Evolutionary conservation across 1,139 yeast species (phyloP), one percentile per base, ranked within the genome.

Genomic region (Scheffersomyces cryptocercus): DNA sequence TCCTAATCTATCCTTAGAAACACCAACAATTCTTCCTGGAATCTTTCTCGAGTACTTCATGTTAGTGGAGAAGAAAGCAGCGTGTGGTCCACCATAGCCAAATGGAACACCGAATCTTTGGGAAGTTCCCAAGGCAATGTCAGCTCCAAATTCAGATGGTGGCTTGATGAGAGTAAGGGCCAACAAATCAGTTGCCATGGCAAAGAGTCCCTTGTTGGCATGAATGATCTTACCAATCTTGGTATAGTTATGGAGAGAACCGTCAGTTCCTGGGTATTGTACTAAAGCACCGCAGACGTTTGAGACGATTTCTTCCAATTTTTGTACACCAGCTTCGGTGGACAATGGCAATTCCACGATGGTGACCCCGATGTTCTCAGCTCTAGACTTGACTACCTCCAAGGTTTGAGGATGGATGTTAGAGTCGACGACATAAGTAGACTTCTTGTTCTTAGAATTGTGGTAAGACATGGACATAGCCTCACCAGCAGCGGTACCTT

Each of bases 31-130:
- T 71, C 99, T 82, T 37, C 99, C 99, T 3, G 99, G 99, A 65
- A 93, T 89, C 66, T 91, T 91, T 65, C 99, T 82, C 61, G 89
- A 88, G 59, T 87, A 79, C 49, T 82, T 78, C 49, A 82, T 79
- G 24, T 82, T 76, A 39, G 95, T 95, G 12, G 98, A 89, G 59
- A 93, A 91, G 71, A 89, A 93, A 0, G 97, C 99, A 41, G 99
- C 99, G 64, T 93, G 99, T 5, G 99, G 99, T 29, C 99, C 99
- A 60, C 99, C 99, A 61, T 84, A 93, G 11, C 98, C 99, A 70
- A 91, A 81, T 45, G 99, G 98, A 37, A 93, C 97, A 59, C 99
- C 99, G 56, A 93, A 89, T 66, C 99, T 79, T 74, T 93, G 99
- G 5, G 97, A 81, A 14, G 90, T 84, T 44, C 99, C 99, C 45